Percentiles rank a stretch among this genome's conserved stretches.
These are phyloP conservation scores for Fusarium verticillioides DNA, from an alignment of 2,329 filamentous ascomycete species.

Conservation along the genomic window DNA sequence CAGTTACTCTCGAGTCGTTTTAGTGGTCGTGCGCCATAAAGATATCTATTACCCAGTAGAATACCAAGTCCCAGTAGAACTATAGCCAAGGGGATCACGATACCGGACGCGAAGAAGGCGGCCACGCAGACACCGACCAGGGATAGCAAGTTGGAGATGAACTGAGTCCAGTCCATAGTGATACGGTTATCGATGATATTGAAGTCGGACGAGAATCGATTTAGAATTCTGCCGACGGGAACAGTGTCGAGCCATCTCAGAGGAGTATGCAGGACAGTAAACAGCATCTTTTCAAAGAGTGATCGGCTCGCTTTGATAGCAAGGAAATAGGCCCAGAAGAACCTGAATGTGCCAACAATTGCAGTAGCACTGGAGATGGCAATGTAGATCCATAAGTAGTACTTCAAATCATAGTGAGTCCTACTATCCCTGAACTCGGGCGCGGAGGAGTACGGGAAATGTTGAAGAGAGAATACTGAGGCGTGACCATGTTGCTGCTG, in stretches of 20 bases:
- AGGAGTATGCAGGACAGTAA: conserved; percentile 75
- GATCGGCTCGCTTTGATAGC: conserved; percentile 75
- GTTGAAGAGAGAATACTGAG: conserved; percentile 60
- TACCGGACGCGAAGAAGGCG: conserved; percentile 73
- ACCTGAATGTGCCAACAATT: conserved; percentile 70
- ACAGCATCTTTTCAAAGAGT: conserved; percentile 75
- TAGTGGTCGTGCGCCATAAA: conserved; percentile 77
- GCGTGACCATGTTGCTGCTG: conserved; percentile 52
- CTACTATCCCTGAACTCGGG: conserved; percentile 44
- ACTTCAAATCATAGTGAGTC: conserved; percentile 59
- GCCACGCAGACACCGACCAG: conserved; percentile 75
- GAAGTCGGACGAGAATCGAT: conserved; percentile 83
- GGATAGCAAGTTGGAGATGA: conserved; percentile 68
- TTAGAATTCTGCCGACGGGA: conserved; percentile 79
- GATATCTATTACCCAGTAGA: conserved; percentile 70
- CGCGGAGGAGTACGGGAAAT: conserved; percentile 56
- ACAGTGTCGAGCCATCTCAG: conserved; percentile 85
- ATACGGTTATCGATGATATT: conserved; percentile 76
- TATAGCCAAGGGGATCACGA: conserved; percentile 71
- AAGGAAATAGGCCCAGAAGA: conserved; percentile 70
- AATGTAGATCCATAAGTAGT: conserved; percentile 78
- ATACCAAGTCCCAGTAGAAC: conserved; percentile 67
- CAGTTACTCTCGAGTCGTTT: conserved; percentile 82
- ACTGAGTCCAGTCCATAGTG: conserved; percentile 70
- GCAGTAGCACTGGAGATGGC: conserved; percentile 72